Evolutionary conservation across 2,329 filamentous ascomycete species (phyloP).

Genomic region (Colletotrichum cereale): DNA sequence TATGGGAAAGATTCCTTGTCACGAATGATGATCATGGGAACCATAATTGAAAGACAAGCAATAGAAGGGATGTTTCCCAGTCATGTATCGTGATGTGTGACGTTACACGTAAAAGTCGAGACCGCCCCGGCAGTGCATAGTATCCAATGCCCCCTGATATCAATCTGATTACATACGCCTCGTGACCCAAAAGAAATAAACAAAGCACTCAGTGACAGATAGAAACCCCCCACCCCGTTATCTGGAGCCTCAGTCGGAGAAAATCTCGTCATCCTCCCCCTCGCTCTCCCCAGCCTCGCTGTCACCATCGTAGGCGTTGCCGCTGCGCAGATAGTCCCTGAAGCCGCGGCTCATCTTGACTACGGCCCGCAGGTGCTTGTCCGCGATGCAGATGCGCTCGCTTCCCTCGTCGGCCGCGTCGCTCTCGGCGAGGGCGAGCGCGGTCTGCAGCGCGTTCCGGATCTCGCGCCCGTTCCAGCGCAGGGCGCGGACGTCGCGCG

Average conservation of each 20-base stretch:
- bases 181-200: neutral
- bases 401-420: conserved; percentile 40
- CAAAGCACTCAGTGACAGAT: neutral
- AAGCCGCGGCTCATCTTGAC: conserved; percentile 44
- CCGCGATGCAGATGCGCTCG: conserved; percentile 40
- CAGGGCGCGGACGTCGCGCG: conserved; percentile 40
- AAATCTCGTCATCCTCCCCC: conserved; percentile 30
- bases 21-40: neutral
- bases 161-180: neutral
- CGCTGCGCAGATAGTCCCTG: conserved; percentile 47
- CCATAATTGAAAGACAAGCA: neutral
- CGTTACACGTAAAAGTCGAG: neutral
- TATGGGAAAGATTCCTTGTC: neutral
- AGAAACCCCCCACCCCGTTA: neutral
- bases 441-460: conserved; percentile 53
- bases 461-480: conserved; percentile 47
- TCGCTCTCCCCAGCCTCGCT: conserved; percentile 37
- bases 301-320: conserved; percentile 32
- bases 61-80: neutral
- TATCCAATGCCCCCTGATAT: neutral
- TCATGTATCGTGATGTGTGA: neutral
- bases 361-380: conserved; percentile 43
- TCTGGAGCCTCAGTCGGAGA: conserved; percentile 17
- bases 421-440: conserved; percentile 48
- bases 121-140: neutral